Percentiles rank a stretch among this genome's conserved stretches.
Evolutionary conservation across 176 grass and related monocot genomes (phyloP).

Genomic region (Triticum monococcum): DNA sequence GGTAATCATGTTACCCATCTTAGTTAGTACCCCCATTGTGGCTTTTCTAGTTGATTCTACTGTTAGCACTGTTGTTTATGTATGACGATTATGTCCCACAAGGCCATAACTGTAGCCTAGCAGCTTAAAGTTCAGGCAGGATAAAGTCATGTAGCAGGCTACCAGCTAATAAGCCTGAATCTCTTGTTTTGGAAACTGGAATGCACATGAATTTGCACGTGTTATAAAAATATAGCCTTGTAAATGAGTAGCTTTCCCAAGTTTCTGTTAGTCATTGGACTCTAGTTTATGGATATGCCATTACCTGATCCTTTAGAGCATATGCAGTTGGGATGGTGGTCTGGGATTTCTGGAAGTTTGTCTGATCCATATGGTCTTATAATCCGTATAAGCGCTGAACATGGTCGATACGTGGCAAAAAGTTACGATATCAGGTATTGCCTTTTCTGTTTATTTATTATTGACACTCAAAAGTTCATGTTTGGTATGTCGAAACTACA

Average conservation of each 20-base stretch:
- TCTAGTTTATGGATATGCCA: conserved; percentile 16
- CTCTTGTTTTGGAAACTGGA: neutral
- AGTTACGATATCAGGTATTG: conserved; percentile 90
- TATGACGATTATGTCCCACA: neutral
- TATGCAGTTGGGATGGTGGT: conserved; percentile 94
- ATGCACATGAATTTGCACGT: neutral
- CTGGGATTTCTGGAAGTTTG: conserved; percentile 79
- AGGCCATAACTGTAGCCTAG: neutral
- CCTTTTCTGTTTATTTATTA: conserved; percentile 24
- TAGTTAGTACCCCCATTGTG: neutral
- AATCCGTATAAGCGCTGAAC: conserved; percentile 79
- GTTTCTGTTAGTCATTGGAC: neutral
- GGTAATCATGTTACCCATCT: neutral
- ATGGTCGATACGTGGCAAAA: conserved; percentile 94
- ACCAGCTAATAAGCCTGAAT: neutral
- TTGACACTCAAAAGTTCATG: neutral
- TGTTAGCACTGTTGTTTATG: neutral
- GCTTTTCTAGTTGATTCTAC: neutral
- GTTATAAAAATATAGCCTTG: neutral
- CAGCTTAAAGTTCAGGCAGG: neutral
- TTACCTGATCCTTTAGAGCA: conserved; percentile 39
- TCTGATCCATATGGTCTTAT: conserved; percentile 87
- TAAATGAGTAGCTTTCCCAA: neutral
- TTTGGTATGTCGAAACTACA: neutral
- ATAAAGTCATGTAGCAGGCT: neutral